These are phyloP conservation scores for Myriangium duriaei DNA, from an alignment of 2,329 filamentous ascomycete genomes.

Conservation along the genomic window DNA sequence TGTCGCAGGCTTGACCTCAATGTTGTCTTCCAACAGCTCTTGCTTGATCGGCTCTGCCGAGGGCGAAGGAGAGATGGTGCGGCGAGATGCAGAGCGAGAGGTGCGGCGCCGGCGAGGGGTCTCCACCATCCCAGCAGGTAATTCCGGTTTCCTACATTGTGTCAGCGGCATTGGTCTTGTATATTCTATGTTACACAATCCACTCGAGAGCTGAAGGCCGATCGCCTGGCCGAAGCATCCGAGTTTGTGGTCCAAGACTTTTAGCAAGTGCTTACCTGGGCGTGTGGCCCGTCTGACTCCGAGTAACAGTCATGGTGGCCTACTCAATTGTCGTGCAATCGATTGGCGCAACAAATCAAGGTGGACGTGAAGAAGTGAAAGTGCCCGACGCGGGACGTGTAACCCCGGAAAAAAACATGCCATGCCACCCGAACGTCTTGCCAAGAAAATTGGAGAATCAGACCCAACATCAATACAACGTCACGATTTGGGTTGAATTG, in stretches of 20 bases:
- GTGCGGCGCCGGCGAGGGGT: conserved; percentile 31
- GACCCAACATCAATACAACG: too few relatives aligned
- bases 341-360: too few relatives aligned
- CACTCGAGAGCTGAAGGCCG: too few relatives aligned
- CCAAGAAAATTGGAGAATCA: too few relatives aligned
- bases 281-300: conserved; percentile 37
- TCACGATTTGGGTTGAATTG: too few relatives aligned
- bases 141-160: conserved; percentile 25
- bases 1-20: conserved; percentile 10
- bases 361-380: too few relatives aligned
- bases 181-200: too few relatives aligned
- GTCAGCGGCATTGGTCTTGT: conserved; percentile 1
- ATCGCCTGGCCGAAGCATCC: too few relatives aligned
- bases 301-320: conserved; percentile 24
- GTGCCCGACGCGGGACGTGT: too few relatives aligned
- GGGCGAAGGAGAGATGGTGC: conserved; percentile 26
- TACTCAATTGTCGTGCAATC: background rate
- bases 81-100: conserved; percentile 26
- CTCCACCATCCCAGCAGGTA: conserved; percentile 35
- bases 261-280: conserved; percentile 33
- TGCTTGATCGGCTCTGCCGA: conserved; percentile 12
- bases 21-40: conserved; percentile 11
- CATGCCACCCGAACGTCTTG: too few relatives aligned
- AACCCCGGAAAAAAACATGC: too few relatives aligned
- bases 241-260: conserved; percentile 4